Base-by-base conservation (phyloP, 2,329 filamentous ascomycete genomes). In the Dothistroma pini region DNA sequence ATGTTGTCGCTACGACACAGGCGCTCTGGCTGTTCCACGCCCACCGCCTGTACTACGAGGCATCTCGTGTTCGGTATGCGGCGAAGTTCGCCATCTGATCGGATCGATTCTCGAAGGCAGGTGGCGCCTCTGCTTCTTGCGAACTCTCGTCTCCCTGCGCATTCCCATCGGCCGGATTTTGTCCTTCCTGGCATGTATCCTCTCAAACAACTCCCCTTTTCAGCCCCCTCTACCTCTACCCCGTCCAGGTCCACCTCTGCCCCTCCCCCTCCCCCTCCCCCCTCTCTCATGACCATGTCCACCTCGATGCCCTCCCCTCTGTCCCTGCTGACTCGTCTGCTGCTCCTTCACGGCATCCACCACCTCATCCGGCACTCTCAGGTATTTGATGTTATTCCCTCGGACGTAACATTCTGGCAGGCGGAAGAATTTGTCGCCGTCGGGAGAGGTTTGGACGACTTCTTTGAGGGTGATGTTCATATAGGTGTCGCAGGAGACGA, bases 361-460 rank as follows among this genome's bases (percentile, higher is more conserved):
- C 64, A 99, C 96, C 77, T 97, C 93, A 78, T 99, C 93, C 56
- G 93, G 92, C 2, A 99, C 91, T 70, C 93, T 88, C 34, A 99
- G 85, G 79, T 96, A 99, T 82, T 99, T 99, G 80, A 99, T 99
- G 75, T 97, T 99, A 79, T 97, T 99, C 63, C 95, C 95, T 75
- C 96, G 89, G 56, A 99, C 90, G 74, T 99, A 99, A 61, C 93
- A 92, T 76, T 99, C 96, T 38, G 92, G 88, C 77, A 99, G 80
- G 73, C 91, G 85, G 76, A 91, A 89, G 77, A 99, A 99, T 74
- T 90, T 93, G 77, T 97, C 93, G 65, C 92, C 95, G 72, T 97
- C 93, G 25, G 93, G 88, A 74, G 89, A 96, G 19, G 95, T 97
- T 78, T 97, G 93, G 38, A 97, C 91, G 22, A 99, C 96, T 77